Base-by-base conservation (phyloP, 306 rosid genomes). In the Glycyrrhiza uralensis region DNA sequence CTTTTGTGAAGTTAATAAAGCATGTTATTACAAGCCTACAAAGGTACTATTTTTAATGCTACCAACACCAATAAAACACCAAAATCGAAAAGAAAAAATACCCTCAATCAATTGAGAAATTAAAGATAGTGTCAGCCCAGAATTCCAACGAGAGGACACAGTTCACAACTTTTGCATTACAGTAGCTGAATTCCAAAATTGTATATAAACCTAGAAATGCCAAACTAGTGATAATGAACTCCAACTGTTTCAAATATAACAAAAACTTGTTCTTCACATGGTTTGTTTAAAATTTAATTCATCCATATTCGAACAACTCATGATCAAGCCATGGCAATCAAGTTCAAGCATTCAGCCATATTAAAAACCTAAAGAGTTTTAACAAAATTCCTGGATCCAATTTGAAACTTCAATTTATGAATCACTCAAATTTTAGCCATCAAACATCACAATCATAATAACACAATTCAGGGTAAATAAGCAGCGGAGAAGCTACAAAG, bases 401-500 rank as follows among this genome's bases (percentile, higher is more conserved):
- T 8, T 54, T 71, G 24, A 17, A 52, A 63, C 67, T 64, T 54
- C 54, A 44, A 33, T 58, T 41, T 56, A 56, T 38, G 59, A 30
- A 26, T 51, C 54, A 51, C 28, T 72, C 45, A 9, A 2, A 52
- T 51, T 61, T 82, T 47, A 33, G 47, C 59, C 77, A 61, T 18
- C 72, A 15, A 51, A 79, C 58, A 50, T 35, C 6, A 47, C 67
- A 69, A 22, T 17, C 51, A 74, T 38, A 61, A 62, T 54, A 57
- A 71, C 36, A 11, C 36, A 64, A 41, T 74, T 72, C 60, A 33
- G 51, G 62, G 14, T 32, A 55, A 68, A 59, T 26, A 58, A 17
- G 59, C 41, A 66, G 44, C 22, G 29, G 56, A 60, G 71, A 77
- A 67, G 70, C 20, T 11, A 47, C 51, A 26, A 13, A 79, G 62